Evolutionary conservation across 2,329 filamentous ascomycete species (phyloP).

Genomic region (Fusarium sp.): DNA sequence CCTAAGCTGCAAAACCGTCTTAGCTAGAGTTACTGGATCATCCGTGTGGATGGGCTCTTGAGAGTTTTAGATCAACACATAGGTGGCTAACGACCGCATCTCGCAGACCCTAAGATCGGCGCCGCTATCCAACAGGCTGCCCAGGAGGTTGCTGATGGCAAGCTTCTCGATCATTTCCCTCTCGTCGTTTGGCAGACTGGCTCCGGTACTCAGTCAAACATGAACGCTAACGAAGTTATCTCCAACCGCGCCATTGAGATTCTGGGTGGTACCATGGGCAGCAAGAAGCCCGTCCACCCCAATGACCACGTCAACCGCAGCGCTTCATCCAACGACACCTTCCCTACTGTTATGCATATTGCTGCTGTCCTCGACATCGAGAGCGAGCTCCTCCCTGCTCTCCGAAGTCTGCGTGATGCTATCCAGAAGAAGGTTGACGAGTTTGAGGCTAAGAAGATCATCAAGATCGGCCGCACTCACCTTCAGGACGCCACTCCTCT

Average conservation of each 20-base stretch:
- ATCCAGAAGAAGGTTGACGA: constrained; percentile 89
- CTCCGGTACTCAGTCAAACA: constrained; percentile 98
- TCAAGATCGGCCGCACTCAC: constrained; percentile 99
- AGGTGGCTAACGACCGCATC: constrained; percentile 3
- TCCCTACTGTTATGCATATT: constrained; percentile 99
- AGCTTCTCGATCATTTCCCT: constrained; percentile 96
- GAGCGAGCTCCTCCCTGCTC: constrained; percentile 82
- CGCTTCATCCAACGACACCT: constrained; percentile 98
- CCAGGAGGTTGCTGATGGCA: constrained; percentile 89
- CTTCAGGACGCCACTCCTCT: constrained; percentile 96
- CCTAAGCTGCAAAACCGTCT: not conserved
- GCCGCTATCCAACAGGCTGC: constrained; percentile 95
- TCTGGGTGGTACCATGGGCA: constrained; percentile 90
- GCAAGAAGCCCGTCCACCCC: constrained; percentile 98
- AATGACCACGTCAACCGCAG: constrained; percentile 99
- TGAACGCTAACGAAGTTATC: constrained; percentile 99
- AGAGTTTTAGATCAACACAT: not conserved
- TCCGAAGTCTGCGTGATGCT: constrained; percentile 83
- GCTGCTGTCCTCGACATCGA: constrained; percentile 95
- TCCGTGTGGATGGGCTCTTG: not conserved
- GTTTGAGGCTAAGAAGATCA: constrained; percentile 87
- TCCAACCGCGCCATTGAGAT: constrained; percentile 99
- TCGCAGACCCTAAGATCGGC: constrained; percentile 83
- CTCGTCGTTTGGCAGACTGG: constrained; percentile 99
- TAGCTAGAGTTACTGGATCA: not conserved